Evolutionary conservation across 805 yeast species (phyloP).

Genomic region (Torulaspora franciscae): DNA sequence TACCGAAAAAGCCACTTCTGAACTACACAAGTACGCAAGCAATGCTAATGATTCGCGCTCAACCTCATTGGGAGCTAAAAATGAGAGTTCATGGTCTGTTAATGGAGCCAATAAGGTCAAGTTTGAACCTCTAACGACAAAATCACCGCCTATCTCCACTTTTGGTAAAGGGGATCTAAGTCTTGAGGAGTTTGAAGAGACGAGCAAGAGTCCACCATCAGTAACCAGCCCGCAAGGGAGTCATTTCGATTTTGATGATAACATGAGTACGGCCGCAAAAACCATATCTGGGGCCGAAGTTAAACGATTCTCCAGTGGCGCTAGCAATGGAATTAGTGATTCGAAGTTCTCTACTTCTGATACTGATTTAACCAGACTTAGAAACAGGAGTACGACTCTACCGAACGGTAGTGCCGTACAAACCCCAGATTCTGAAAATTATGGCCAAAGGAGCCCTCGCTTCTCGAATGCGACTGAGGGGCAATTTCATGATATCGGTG

Average conservation of each 20-base stretch:
- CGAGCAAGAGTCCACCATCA: slow-evolving; percentile 1
- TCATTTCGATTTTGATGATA: slow-evolving; percentile 7
- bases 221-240: slow-evolving; percentile 6
- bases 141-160: slow-evolving; percentile 46
- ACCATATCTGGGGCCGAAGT: slow-evolving; percentile 9
- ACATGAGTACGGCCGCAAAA: slow-evolving; percentile 10
- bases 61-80: slow-evolving; percentile 3
- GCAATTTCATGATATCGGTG: slow-evolving; percentile 11
- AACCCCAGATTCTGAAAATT: neutral
- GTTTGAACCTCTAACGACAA: slow-evolving; percentile 38
- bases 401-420: slow-evolving; percentile 13
- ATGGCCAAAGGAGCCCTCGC: slow-evolving; percentile 5
- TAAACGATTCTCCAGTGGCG: slow-evolving; percentile 11
- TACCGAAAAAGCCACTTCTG: neutral
- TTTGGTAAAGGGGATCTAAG: slow-evolving; percentile 53
- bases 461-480: slow-evolving; percentile 6
- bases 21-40: neutral
- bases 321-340: slow-evolving; percentile 15
- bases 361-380: slow-evolving; percentile 9
- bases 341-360: slow-evolving; percentile 12
- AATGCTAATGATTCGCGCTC: slow-evolving; percentile 3
- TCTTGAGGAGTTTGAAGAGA: slow-evolving; percentile 33
- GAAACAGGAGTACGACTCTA: slow-evolving; percentile 26
- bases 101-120: slow-evolving; percentile 24
- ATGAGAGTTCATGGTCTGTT: slow-evolving; percentile 1